Evolutionary conservation across 176 grass and related monocot genomes (phyloP).

Genomic region (Zoysia pacifica): DNA sequence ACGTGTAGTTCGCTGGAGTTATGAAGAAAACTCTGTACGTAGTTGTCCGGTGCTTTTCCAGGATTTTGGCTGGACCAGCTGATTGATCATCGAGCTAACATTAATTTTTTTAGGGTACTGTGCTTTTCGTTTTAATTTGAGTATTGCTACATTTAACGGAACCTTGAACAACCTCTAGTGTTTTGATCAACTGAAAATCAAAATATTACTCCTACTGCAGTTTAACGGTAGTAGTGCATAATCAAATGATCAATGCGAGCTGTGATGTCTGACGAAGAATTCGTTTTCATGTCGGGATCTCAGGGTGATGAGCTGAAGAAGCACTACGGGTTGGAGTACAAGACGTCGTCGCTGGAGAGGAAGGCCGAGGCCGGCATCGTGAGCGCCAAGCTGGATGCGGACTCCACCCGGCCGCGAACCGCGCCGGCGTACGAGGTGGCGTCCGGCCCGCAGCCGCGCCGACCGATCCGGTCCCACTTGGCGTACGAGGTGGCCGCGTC

Average conservation of each 20-base stretch:
- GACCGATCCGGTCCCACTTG: slow-evolving; percentile 58
- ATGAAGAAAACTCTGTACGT: not conserved
- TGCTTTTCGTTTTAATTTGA: not conserved
- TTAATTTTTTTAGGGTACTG: not conserved
- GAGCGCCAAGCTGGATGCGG: slow-evolving; percentile 51
- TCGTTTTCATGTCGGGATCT: not conserved
- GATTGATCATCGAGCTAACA: not conserved
- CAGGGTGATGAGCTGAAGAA: slow-evolving; percentile 64
- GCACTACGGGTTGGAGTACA: slow-evolving; percentile 58
- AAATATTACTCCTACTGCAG: too few relatives aligned
- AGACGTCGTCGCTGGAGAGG: slow-evolving; percentile 82
- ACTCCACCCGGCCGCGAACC: slow-evolving; percentile 48
- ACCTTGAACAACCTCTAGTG: not conserved
- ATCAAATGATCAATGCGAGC: not conserved
- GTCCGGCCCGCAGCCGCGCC: slow-evolving; percentile 49
- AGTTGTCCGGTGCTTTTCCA: slow-evolving; percentile 15
- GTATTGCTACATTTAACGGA: not conserved
- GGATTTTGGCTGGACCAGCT: slow-evolving; percentile 31
- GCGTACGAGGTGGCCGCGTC: slow-evolving; percentile 88
- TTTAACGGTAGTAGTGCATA: too few relatives aligned
- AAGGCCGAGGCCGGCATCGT: slow-evolving; percentile 57
- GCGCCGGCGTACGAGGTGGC: slow-evolving; percentile 16
- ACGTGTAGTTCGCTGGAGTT: slow-evolving; percentile 30
- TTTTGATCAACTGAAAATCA: not conserved
- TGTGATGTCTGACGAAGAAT: not conserved